A percentile compares a stretch with the other conserved stretches of the same genome.
Evolutionary conservation across 805 yeast genomes (phyloP).

Genomic region (Candida argentea): DNA sequence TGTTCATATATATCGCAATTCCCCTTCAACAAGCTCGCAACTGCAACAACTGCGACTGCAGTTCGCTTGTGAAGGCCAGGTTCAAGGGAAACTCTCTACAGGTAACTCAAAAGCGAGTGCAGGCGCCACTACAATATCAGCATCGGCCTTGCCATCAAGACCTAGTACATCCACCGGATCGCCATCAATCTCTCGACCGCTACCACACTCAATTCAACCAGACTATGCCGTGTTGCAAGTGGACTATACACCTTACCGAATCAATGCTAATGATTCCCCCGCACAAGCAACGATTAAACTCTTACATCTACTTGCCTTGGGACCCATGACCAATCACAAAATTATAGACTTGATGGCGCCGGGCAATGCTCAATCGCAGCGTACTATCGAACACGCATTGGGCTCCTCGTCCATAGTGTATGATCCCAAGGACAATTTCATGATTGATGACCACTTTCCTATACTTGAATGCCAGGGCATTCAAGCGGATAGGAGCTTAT

Average conservation of each 20-base stretch:
- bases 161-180: conserved; percentile 21
- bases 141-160: conserved; percentile 13
- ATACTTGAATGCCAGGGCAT: conserved; percentile 7
- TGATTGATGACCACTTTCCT: conserved; percentile 17
- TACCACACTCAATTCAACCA: conserved; percentile 20
- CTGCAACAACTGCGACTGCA: not conserved
- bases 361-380: conserved; percentile 9
- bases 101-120: too few relatives aligned
- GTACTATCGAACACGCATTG: conserved; percentile 10
- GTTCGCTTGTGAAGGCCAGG: not conserved
- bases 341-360: conserved; percentile 11
- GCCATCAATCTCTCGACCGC: conserved; percentile 19
- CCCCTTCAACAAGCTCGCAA: too few relatives aligned
- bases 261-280: conserved; percentile 1
- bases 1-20: too few relatives aligned
- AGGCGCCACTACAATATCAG: conserved; percentile 27
- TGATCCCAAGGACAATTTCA: conserved; percentile 21
- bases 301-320: conserved; percentile 37
- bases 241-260: conserved; percentile 3
- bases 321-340: conserved; percentile 28
- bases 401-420: conserved; percentile 19
- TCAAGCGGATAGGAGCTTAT: conserved; percentile 5
- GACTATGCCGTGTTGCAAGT: not conserved
- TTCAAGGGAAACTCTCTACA: not conserved
- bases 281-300: conserved; percentile 15